Conservation (phyloP, 75 land plant species). For the Sequoiadendron giganteum region DNA sequence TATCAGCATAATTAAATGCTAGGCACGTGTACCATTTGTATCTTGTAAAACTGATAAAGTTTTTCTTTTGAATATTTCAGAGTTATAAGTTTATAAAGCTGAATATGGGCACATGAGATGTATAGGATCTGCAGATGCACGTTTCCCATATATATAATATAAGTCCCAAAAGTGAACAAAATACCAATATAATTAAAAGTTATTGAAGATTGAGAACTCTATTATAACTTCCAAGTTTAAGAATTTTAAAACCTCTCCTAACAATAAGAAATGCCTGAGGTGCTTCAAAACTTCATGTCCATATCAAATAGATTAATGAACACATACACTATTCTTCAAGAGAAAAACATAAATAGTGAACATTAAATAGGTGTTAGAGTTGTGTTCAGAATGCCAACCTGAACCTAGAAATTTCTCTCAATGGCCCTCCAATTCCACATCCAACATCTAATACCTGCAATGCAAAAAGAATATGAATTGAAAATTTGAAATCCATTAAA, state of each 20-base stretch:
- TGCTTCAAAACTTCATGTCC: not conserved
- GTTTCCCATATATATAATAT: not conserved
- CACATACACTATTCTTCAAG: not conserved
- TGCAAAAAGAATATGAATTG: not conserved
- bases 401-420: slow-evolving; percentile 87
- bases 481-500: not conserved
- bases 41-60: not conserved
- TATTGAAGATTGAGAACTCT: not conserved
- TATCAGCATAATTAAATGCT: not conserved
- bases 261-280: not conserved
- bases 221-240: not conserved
- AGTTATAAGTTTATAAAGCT: not conserved
- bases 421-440: slow-evolving; percentile 98
- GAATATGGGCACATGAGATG: not conserved
- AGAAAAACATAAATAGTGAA: not conserved
- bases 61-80: not conserved
- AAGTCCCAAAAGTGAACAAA: not conserved
- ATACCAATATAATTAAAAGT: not conserved
- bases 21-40: not conserved
- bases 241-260: not conserved
- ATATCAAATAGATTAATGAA: not conserved
- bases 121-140: not conserved
- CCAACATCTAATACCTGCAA: slow-evolving; percentile 93
- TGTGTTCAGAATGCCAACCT: slow-evolving; percentile 46
- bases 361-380: not conserved